These are phyloP conservation scores for Peniophora sp. DNA, from an alignment of 1,284 basidiomycete genomes.

Conservation along the genomic window DNA sequence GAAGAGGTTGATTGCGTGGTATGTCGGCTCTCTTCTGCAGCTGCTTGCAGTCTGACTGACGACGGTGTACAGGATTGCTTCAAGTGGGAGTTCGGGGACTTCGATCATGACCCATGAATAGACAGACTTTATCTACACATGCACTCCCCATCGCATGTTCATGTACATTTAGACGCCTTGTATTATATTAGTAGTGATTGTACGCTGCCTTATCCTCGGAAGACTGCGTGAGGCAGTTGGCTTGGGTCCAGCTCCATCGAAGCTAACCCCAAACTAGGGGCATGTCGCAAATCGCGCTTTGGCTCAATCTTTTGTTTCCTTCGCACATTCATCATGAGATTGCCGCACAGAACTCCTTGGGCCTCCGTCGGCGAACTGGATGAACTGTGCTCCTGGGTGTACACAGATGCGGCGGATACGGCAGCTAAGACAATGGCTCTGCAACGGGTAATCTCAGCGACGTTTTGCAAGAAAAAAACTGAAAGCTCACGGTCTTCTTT, in stretches of 20 bases:
- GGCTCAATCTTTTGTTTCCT: no score
- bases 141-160: no score
- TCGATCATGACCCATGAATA: constrained; percentile 21
- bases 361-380: constrained; percentile 66
- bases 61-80: constrained; percentile 48
- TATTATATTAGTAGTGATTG: no score
- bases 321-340: constrained; percentile 41
- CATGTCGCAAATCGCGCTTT: background rate
- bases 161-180: no score
- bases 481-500: constrained; percentile 17
- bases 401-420: constrained; percentile 54
- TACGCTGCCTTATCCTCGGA: no score
- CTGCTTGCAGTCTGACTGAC: background rate
- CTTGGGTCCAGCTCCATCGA: no score
- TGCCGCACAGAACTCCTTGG: constrained; percentile 85
- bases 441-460: constrained; percentile 43
- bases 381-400: constrained; percentile 78
- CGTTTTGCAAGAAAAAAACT: background rate
- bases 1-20: constrained; percentile 38
- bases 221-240: no score
- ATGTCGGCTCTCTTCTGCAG: constrained; percentile 16
- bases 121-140: background rate
- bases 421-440: constrained; percentile 55
- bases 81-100: constrained; percentile 61
- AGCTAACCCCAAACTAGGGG: constrained; percentile 6